Evolutionary conservation across 2,329 filamentous ascomycete species (phyloP).

Genomic region (Botryotinia calthae): DNA sequence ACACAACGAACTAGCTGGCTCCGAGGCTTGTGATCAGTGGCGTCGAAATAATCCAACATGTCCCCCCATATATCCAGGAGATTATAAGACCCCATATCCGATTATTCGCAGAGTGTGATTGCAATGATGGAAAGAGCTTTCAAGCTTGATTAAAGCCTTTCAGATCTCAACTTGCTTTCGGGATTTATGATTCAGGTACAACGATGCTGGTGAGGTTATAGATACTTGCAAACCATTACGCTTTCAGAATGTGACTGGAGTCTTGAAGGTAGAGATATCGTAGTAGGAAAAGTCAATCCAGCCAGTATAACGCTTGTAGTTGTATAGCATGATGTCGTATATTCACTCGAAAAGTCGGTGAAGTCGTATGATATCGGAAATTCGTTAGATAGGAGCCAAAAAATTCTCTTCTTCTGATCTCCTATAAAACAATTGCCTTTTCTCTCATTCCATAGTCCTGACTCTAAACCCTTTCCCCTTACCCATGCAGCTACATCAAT

Average conservation of each 20-base stretch:
- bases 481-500: background rate
- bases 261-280: background rate
- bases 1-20: background rate
- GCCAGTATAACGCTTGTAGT: background rate
- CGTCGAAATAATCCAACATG: fast-evolving
- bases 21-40: background rate
- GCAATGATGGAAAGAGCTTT: background rate
- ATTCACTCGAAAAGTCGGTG: background rate
- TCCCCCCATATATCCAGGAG: fast-evolving
- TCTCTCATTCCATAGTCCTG: background rate
- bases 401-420: too few relatives aligned
- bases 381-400: too few relatives aligned
- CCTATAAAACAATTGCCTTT: background rate
- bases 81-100: background rate
- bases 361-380: background rate
- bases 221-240: background rate
- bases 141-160: background rate
- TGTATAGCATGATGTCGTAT: background rate
- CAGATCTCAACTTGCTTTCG: too few relatives aligned
- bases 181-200: background rate
- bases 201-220: background rate
- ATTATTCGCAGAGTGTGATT: background rate
- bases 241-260: background rate
- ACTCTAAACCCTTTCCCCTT: background rate
- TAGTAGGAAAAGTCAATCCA: background rate